Evolutionary conservation across 257 asterid genomes (phyloP), one percentile per base, ranked within the genome.

Genomic region (Solanum gandarillasii): DNA sequence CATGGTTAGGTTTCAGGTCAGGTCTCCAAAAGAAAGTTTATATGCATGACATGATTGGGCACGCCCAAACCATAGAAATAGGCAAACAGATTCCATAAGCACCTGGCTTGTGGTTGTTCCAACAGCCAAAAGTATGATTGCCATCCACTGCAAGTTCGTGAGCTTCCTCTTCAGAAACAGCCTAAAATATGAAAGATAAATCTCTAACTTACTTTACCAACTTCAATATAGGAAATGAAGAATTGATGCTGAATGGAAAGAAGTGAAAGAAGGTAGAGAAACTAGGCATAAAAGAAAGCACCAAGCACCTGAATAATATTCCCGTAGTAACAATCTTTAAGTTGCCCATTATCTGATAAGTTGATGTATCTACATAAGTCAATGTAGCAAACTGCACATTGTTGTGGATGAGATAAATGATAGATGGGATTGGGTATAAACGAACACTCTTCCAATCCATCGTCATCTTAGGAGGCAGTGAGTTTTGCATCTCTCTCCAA

Each of bases 71-170:
- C 55, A 71, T 39, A 84, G 12, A 55, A 62, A 31, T 12, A 43
- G 32, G 86, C n/a, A 35, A 46, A 41, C 12, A 82, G 83, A 87
- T 89, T 89, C 74, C 83, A 87, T 41, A 35, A 60, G 88, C 89
- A 96, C 98, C 98, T 96, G 98, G 91, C 99, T 96, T 48, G 98
- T 96, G 90, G 99, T 96, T 35, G 99, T 95, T 91, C 98, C 98
- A 86, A 96, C 93, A 90, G 99, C 98, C 93, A 97, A 91, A 83
- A 97, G 92, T 78, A 93, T 87, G 84, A 97, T 92, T 25, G 99
- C 99, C 95, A 95, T 94, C 99, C 99, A 97, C 94, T 96, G 98
- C 98, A 97, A 92, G 91, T 93, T 94, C 86, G 99, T 94, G 84
- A 97, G 99, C 94, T 92, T 96, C 95, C 94, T 94, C 98, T 92